Evolutionary conservation across 495 filamentous ascomycete genomes (phyloP).

Genomic region (Talaromyces nanjingensis): DNA sequence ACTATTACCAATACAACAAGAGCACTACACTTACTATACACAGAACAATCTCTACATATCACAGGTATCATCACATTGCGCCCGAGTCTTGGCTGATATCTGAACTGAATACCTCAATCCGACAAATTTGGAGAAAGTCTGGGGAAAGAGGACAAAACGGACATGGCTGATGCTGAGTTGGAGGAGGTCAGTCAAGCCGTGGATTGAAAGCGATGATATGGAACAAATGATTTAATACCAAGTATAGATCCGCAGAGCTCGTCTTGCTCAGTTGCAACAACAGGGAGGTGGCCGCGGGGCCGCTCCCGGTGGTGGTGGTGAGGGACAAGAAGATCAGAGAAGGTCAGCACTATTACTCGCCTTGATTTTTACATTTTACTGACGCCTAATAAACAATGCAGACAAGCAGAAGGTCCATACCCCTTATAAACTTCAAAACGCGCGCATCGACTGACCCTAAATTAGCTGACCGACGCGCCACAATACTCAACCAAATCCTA

Average conservation of each 20-base stretch:
- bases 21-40: neutral
- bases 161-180: slow-evolving; percentile 80
- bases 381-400: slow-evolving; percentile 15
- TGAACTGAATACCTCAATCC: neutral
- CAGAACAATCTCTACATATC: neutral
- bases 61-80: neutral
- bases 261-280: slow-evolving; percentile 82
- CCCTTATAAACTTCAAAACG: slow-evolving; percentile 5
- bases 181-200: slow-evolving; percentile 53
- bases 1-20: neutral
- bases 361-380: neutral
- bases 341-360: slow-evolving; percentile 35
- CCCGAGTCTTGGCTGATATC: neutral
- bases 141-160: neutral
- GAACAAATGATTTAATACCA: neutral
- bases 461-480: slow-evolving; percentile 49
- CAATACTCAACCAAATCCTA: slow-evolving; percentile 86
- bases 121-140: neutral
- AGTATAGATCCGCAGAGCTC: slow-evolving; percentile 74
- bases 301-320: slow-evolving; percentile 32
- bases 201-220: neutral
- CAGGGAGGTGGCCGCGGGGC: slow-evolving; percentile 37
- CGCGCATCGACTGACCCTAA: slow-evolving; percentile 1
- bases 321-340: slow-evolving; percentile 56
- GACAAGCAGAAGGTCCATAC: slow-evolving; percentile 61